These are phyloP conservation scores for Ambrosiella xylebori DNA, from an alignment of 2,329 filamentous ascomycete genomes.

Conservation along the genomic window DNA sequence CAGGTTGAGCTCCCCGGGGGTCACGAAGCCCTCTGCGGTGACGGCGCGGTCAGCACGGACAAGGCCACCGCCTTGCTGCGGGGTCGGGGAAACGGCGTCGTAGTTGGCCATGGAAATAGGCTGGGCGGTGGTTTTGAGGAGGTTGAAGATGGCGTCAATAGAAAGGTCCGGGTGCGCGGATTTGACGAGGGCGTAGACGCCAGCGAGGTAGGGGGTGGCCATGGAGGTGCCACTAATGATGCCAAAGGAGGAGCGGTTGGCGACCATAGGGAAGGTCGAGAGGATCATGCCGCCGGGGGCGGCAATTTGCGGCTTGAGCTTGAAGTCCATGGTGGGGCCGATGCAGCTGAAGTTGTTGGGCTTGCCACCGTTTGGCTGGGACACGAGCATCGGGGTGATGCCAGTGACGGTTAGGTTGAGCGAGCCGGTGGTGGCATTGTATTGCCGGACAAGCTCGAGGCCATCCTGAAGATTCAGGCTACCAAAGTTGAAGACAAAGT, in stretches of 20 bases:
- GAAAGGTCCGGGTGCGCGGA: constrained; percentile 18
- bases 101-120: constrained; percentile 18
- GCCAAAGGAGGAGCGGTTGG: constrained; percentile 17
- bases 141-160: constrained; percentile 17
- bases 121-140: constrained; percentile 19
- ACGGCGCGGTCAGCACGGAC: constrained; percentile 19
- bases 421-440: not conserved
- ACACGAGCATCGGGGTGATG: constrained; percentile 1
- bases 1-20: not conserved
- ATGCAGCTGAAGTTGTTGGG: constrained; percentile 13
- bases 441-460: not conserved
- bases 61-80: constrained; percentile 22
- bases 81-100: constrained; percentile 17
- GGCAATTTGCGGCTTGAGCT: constrained; percentile 19
- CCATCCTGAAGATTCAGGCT: constrained; percentile 5
- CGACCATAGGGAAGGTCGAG: constrained; percentile 17
- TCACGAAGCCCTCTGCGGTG: not conserved
- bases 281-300: constrained; percentile 22
- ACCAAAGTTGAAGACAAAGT: constrained; percentile 10
- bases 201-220: constrained; percentile 36
- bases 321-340: constrained; percentile 15
- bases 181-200: constrained; percentile 28
- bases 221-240: constrained; percentile 36
- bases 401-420: not conserved
- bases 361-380: constrained; percentile 10